Base-by-base conservation (phyloP, 352 stramenopile genomes). In the Globisporangium middletonii region DNA sequence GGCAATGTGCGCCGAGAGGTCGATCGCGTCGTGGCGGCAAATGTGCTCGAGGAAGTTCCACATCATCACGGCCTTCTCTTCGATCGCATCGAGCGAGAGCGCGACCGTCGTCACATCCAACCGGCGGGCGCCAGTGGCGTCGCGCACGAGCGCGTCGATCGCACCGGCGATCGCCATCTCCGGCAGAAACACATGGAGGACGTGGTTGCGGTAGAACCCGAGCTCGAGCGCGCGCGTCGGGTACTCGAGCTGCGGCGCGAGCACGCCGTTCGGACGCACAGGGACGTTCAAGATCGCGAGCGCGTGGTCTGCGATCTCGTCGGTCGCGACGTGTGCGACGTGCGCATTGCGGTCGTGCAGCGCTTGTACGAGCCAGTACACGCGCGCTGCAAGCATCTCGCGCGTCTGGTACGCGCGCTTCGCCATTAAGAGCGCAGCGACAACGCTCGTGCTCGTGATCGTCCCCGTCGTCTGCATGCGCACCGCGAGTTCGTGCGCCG, bases 161-260 rank as follows among this genome's bases (percentile, higher is more conserved):
- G 81, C 79, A 23, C 79, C 76, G 38, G 82, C 58, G 19, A 92
- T 62, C 4, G 83, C 79, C 67, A 91, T 88, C 33, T 95, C 83
- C 1, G 71, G 76, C 6, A 93, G 45, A 37, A 96, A 94, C 47
- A 89, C 63, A 56, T 94, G 80, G 0, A 94, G 63, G 53, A 95
- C 57, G 42, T 94, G 83, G 57, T 96, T 96, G 4, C 87, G 82
- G 62, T 94, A 94, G 57, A 92, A 96, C 5, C 71, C 78, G 4
- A 96, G 55, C 52, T 89, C 77, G 2, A 96, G 64, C 37, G 85
- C 77, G 35, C 77, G 73, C 49, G 76, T 81, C 35, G 83, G 74
- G 47, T 79, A 86, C 50, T 79, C 61, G 11, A 88, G 55, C 12
- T 88, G 72, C 4, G 80, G 67, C n/a, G 58, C 35, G 13, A 90